Conservation (phyloP, 768 basidiomycete genomes). For the Termitomyces sp. region DNA sequence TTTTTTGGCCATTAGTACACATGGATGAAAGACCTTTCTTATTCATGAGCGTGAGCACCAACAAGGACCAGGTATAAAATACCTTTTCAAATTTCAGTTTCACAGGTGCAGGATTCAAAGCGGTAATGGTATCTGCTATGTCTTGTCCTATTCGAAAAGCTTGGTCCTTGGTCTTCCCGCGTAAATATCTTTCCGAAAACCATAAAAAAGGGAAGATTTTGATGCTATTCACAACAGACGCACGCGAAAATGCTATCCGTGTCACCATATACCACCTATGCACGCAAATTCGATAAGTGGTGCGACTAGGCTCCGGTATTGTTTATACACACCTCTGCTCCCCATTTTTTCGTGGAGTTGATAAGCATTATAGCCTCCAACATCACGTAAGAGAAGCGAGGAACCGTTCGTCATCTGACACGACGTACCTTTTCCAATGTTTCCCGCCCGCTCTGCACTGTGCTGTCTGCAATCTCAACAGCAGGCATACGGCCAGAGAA, state of each 20-base stretch:
- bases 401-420: not conserved
- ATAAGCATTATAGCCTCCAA: constrained; percentile 77
- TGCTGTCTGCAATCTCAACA: constrained; percentile 96
- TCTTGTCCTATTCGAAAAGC: constrained; percentile 92
- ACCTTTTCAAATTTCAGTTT: constrained; percentile 99
- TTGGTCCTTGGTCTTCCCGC: constrained; percentile 86
- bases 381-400: not conserved
- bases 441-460: constrained; percentile 94
- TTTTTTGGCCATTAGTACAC: constrained; percentile 96
- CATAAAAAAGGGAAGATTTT: not conserved
- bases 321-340: constrained; percentile 46
- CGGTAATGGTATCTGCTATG: constrained; percentile 84
- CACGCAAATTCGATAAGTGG: not conserved
- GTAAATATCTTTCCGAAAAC: constrained; percentile 50
- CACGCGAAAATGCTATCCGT: constrained; percentile 92
- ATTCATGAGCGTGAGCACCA: not conserved
- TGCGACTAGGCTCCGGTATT: not conserved
- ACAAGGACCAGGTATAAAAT: not conserved
- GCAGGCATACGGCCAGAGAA: constrained; percentile 98
- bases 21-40: constrained; percentile 87
- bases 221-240: constrained; percentile 5
- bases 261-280: constrained; percentile 89
- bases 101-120: constrained; percentile 82
- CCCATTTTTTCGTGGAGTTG: constrained; percentile 76
- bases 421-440: constrained; percentile 79